Evolutionary conservation across 2,329 filamentous ascomycete genomes (phyloP), one percentile per base, ranked within the genome.

Genomic region (Sphaerulina vaccinii): DNA sequence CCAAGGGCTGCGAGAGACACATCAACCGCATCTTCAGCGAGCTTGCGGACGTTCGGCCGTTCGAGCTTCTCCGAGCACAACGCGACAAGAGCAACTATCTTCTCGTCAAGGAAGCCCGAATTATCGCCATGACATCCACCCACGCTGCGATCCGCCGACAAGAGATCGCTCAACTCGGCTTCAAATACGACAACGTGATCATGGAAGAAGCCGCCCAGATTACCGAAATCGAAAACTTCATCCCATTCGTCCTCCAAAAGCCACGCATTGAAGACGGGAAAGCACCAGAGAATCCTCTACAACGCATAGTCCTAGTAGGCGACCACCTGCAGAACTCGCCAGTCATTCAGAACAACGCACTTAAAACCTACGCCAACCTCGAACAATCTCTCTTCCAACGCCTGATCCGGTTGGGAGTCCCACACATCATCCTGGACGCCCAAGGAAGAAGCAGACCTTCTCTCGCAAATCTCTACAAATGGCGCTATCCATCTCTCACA

Each of bases 191-290:
- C 75, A 99, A 96, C 59, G 87, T 99, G 10, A 80, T 99, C 47
- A 96, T 99, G 88, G 93, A 99, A 74, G 93, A 99, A 77, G 92
- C 93, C 4, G 93, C 93, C 10, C 93, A 99, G 67, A 92, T 99
- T 66, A 99, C 92, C 0, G 93, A 99, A 70, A 88, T 96, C 39
- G 93, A 99, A 68, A 95, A 90, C 58, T 97, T 99, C 72, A 90
- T 99, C 58, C 93, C 93, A 0, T 78, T 96, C 47, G 88, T 91
- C n/a, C 79, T 99, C 71, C 95, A 99, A 68, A 89, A 88, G 57
- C 60, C 60, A 2, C 49, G 42, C 2, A 35, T 57, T 22, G 49
- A 52, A 42, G 57, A 59, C 23, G 59, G 52, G 22, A 59, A 56
- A 35, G 9, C 59, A 15, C 83, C 87, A 16, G 79, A 89, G 64